Base-by-base conservation (phyloP, 306 rosid genomes). In the Citrullus colocynthis region DNA sequence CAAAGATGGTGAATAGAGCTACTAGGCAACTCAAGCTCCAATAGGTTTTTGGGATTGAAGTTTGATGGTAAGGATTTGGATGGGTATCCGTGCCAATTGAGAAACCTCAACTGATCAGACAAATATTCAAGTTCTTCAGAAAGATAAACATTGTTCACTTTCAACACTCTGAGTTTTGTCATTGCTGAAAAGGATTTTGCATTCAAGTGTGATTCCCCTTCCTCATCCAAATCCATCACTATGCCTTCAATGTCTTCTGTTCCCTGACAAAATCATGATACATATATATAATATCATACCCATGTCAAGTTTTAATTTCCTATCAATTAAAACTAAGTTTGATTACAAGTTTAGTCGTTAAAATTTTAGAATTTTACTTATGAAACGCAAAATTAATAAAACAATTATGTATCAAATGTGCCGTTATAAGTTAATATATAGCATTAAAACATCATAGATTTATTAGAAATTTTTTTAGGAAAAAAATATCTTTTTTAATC, bases 91-190 rank as follows among this genome's bases (percentile, higher is more conserved):
- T 21, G 15, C 57, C 83, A 73, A 69, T 14, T 24, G 20, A 61
- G 65, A 49, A 76, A 14, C 57, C 78, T 74, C 9, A 83, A 56
- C 70, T 79, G 75, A 4, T 76, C 49, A 20, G 78, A 69, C 13
- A 79, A 83, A 20, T 54, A 80, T 28, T 44, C 37, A 32, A 70
- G n/a, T 1, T 32, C 17, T 39, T 28, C 34, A 13, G 55, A 15
- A 39, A 80, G 4, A 15, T 70, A 0, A 16, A 52, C 83, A 16
- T 77, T 83, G 5, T 7, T 14, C 9, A 80, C 14, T 70, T 75
- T 79, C 58, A 83, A 63, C 20, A 83, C 24, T 36, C 78, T 83
- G 2, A 83, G 69, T 30, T 65, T 83, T 17, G 10, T 1, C 82
- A 83, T 83, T 39, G 44, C 45, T 2, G 18, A 39, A 42, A 83